Percentiles rank a stretch among this genome's conserved stretches.
Evolutionary conservation across 805 yeast genomes (phyloP).

Genomic region (Pichia membranifaciens): DNA sequence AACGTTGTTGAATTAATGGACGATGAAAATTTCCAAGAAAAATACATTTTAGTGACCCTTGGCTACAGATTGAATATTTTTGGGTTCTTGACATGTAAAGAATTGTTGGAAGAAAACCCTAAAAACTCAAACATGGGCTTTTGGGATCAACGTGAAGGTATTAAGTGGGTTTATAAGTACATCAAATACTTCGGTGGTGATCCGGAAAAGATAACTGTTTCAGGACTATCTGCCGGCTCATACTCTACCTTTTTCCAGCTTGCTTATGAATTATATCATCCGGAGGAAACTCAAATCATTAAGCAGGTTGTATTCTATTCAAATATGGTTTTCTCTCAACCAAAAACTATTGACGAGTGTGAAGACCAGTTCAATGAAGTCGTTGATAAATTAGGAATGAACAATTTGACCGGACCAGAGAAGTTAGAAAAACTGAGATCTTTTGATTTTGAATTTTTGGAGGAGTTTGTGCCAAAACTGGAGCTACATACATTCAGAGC

Average conservation of each 20-base stretch:
- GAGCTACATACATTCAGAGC: slow-evolving; percentile 31
- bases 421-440: slow-evolving; percentile 12
- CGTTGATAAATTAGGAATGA: slow-evolving; percentile 21
- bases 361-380: slow-evolving; percentile 35
- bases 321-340: slow-evolving; percentile 35
- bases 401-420: slow-evolving; percentile 10
- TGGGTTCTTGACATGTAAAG: slow-evolving; percentile 34
- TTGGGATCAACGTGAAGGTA: slow-evolving; percentile 42
- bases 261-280: slow-evolving; percentile 38
- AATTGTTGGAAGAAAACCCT: slow-evolving; percentile 32
- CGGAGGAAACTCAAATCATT: slow-evolving; percentile 34
- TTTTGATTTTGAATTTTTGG: slow-evolving; percentile 17
- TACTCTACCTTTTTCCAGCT: slow-evolving; percentile 37
- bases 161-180: slow-evolving; percentile 41
- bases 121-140: slow-evolving; percentile 33
- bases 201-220: slow-evolving; percentile 35
- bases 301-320: slow-evolving; percentile 33
- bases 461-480: slow-evolving; percentile 20
- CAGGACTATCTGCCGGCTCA: slow-evolving; percentile 46
- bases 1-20: slow-evolving; percentile 24
- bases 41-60: slow-evolving; percentile 33
- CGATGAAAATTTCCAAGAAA: slow-evolving; percentile 26
- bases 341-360: slow-evolving; percentile 32
- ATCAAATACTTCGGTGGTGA: slow-evolving; percentile 45
- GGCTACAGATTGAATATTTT: slow-evolving; percentile 38